Percentiles rank a stretch among this genome's conserved stretches.
These are phyloP conservation scores for Elongisporangium undulatum DNA, from an alignment of 352 stramenopile genomes.

Conservation along the genomic window DNA sequence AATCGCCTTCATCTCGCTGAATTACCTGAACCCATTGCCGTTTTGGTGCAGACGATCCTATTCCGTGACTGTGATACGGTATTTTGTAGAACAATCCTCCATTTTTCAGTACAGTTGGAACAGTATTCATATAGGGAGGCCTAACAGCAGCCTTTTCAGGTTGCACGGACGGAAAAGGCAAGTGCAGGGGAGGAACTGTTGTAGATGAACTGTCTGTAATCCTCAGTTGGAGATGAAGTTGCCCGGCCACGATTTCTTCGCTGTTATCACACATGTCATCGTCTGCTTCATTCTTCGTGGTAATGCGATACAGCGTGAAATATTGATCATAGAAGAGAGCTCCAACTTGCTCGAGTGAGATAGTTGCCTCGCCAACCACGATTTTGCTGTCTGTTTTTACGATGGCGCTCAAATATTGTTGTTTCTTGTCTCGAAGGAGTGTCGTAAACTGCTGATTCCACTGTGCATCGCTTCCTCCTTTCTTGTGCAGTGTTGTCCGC, in stretches of 20 bases:
- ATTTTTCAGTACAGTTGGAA: constrained; percentile 42
- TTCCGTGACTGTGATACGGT: constrained; percentile 58
- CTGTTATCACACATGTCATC: constrained; percentile 10
- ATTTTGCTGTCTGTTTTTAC: constrained; percentile 69
- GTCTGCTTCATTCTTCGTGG: neutral
- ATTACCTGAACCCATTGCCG: constrained; percentile 67
- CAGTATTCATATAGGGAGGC: constrained; percentile 6
- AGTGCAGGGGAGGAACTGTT: constrained; percentile 20
- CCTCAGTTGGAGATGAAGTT: constrained; percentile 69
- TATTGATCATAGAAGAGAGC: constrained; percentile 61
- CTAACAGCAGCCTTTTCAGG: neutral
- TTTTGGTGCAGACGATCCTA: constrained; percentile 17
- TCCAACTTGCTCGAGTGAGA: constrained; percentile 35
- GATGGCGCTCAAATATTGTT: constrained; percentile 41
- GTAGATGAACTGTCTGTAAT: constrained; percentile 29
- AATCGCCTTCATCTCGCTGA: constrained; percentile 2
- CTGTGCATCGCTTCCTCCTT: constrained; percentile 73
- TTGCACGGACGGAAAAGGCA: constrained; percentile 15
- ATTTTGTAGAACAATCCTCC: constrained; percentile 77
- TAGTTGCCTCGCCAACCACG: constrained; percentile 51
- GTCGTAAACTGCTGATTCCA: constrained; percentile 82
- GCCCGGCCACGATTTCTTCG: constrained; percentile 23
- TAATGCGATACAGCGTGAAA: constrained; percentile 37
- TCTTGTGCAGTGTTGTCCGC: constrained; percentile 69
- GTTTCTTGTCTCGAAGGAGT: constrained; percentile 39